Conservation (phyloP, 192 early-diverging fungal genomes). For the Backusella sp. region DNA sequence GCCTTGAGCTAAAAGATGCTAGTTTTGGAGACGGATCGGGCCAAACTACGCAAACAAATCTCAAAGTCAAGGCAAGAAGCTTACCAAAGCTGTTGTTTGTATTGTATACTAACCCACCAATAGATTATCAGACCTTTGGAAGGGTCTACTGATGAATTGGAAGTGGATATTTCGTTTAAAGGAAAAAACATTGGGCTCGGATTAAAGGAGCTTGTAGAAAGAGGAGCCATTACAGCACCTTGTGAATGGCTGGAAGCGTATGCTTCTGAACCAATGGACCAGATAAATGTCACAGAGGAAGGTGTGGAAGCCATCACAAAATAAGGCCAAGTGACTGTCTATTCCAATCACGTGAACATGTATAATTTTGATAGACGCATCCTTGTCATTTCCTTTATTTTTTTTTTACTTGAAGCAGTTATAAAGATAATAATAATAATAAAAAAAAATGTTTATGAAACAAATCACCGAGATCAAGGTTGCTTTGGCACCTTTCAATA, state of each 20-base stretch:
- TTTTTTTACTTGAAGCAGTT: not conserved
- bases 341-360: not conserved
- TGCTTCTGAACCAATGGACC: no score
- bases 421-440: not conserved
- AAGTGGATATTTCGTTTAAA: no score
- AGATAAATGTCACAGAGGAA: not conserved
- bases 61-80: not conserved
- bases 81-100: no score
- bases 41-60: not conserved
- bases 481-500: constrained; percentile 48
- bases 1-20: not conserved
- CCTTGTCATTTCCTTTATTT: not conserved
- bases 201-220: no score
- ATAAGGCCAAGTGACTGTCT: not conserved
- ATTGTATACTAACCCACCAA: no score
- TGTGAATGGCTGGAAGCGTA: no score
- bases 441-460: constrained; percentile 30
- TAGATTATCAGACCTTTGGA: no score
- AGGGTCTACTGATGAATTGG: no score
- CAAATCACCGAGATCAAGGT: constrained; percentile 53
- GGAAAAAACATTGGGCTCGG: no score
- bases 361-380: no score
- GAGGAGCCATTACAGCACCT: no score
- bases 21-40: not conserved
- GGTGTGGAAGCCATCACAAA: not conserved